phyloP scores from a whole-genome alignment of 306 rosid genomes.

The Trifolium subterraneum region DNA sequence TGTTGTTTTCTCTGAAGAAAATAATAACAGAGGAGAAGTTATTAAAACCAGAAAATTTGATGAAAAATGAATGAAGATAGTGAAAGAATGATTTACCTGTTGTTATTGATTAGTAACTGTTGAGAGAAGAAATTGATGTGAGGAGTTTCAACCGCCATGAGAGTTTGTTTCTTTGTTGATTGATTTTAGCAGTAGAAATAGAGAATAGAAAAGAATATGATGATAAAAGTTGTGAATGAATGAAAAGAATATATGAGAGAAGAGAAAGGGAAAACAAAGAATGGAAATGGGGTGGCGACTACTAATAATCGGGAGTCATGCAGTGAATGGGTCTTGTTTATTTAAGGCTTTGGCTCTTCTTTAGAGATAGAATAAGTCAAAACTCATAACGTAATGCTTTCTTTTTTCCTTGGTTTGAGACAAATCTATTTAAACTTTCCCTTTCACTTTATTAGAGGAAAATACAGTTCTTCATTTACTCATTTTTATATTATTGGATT shows the following conservation, averaged over 20 bases:
- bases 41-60: background rate
- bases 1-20: constrained; percentile 44
- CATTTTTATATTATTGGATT: no score
- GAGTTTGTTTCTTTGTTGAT: background rate
- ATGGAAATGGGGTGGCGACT: constrained; percentile 52
- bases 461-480: no score
- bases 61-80: background rate
- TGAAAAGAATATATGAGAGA: background rate
- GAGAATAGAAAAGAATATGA: background rate
- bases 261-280: constrained; percentile 8
- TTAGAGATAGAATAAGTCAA: constrained; percentile 48
- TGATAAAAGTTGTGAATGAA: background rate
- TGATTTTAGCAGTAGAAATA: background rate
- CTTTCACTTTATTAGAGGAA: no score
- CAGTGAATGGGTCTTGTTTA: constrained; percentile 38
- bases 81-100: constrained; percentile 36
- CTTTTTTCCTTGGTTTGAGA: background rate
- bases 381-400: background rate
- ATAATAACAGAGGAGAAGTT: background rate
- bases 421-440: background rate
- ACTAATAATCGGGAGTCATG: constrained; percentile 1
- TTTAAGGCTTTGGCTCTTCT: constrained; percentile 39
- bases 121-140: constrained; percentile 55
- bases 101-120: constrained; percentile 44
- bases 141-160: constrained; percentile 83